phyloP scores from a whole-genome alignment of 306 rosid genomes.

The Gastrolobium villosum region DNA sequence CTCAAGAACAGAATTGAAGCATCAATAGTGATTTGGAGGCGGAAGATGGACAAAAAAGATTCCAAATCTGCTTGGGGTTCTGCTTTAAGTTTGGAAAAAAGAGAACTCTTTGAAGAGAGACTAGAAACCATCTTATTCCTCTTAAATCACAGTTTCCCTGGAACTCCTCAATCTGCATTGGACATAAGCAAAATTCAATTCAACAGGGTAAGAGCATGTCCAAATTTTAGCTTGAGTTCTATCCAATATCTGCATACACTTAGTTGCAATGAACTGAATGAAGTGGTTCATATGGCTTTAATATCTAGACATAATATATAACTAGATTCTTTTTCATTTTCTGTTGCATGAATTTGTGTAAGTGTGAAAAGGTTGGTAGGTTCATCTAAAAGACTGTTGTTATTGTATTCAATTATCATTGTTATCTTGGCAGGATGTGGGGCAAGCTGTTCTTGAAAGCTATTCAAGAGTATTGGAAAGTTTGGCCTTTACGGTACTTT shows the following conservation, averaged over 20 bases:
- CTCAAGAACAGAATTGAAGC: slow-evolving; percentile 95
- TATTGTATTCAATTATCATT: slow-evolving; percentile 11
- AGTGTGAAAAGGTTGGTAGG: not conserved
- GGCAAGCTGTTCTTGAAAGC: slow-evolving; percentile 95
- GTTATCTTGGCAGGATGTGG: slow-evolving; percentile 76
- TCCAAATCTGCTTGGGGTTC: slow-evolving; percentile 93
- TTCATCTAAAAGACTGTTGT: not conserved
- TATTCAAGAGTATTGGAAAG: slow-evolving; percentile 96
- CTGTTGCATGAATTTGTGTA: not conserved
- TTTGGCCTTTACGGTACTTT: slow-evolving; percentile 93
- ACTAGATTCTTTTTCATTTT: not conserved
- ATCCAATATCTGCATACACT: not conserved
- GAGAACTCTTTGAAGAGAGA: slow-evolving; percentile 97
- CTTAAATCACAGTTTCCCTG: slow-evolving; percentile 95
- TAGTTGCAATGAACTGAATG: not conserved
- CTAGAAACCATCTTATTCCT: slow-evolving; percentile 93
- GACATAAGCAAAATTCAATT: slow-evolving; percentile 97
- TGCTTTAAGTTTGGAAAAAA: slow-evolving; percentile 89
- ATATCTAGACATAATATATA: not conserved
- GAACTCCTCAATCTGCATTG: slow-evolving; percentile 86
- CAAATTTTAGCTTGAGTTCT: not conserved
- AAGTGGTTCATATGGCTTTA: not conserved
- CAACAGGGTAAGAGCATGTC: slow-evolving; percentile 62
- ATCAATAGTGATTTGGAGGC: slow-evolving; percentile 91
- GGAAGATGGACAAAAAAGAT: slow-evolving; percentile 97